phyloP scores from a whole-genome alignment of 2,329 filamentous ascomycete species.

The Diaporthe sp. region DNA sequence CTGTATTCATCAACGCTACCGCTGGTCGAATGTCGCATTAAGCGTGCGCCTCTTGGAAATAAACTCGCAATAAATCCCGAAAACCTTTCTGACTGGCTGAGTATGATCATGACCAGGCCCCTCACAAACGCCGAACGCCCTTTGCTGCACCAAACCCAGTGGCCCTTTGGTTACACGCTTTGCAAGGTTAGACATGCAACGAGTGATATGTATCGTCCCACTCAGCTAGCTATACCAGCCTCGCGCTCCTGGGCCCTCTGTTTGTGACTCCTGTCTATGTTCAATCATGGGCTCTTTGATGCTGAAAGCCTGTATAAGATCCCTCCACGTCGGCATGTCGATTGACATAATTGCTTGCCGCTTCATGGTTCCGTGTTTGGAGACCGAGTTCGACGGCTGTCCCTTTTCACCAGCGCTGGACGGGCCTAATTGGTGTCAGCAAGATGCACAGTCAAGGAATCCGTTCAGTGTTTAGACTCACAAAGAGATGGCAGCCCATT shows the following conservation, averaged over 20 bases:
- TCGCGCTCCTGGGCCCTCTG: slow-evolving; percentile 65
- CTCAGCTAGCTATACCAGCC: slow-evolving; percentile 73
- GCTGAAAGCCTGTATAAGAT: slow-evolving; percentile 80
- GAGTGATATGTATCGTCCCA: neutral
- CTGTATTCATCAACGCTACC: neutral
- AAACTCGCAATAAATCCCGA: neutral
- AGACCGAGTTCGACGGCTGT: slow-evolving; percentile 59
- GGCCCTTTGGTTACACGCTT: neutral
- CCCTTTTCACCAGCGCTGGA: slow-evolving; percentile 45
- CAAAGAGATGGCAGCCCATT: slow-evolving; percentile 83
- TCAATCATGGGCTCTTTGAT: slow-evolving; percentile 87
- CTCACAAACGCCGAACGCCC: slow-evolving; percentile 8
- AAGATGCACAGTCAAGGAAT: neutral
- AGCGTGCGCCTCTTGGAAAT: neutral
- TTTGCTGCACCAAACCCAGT: slow-evolving; percentile 8
- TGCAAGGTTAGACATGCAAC: neutral
- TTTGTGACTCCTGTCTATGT: slow-evolving; percentile 76
- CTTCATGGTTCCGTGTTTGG: slow-evolving; percentile 69
- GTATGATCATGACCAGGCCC: neutral
- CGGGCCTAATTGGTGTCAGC: neutral
- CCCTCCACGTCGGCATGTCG: slow-evolving; percentile 86
- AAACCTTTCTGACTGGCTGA: neutral
- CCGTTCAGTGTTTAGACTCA: slow-evolving; percentile 61
- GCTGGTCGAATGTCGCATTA: neutral
- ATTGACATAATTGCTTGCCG: slow-evolving; percentile 92